Evolutionary conservation across 495 filamentous ascomycete species (phyloP).

Genomic region (Podospora pseudopauciseta): DNA sequence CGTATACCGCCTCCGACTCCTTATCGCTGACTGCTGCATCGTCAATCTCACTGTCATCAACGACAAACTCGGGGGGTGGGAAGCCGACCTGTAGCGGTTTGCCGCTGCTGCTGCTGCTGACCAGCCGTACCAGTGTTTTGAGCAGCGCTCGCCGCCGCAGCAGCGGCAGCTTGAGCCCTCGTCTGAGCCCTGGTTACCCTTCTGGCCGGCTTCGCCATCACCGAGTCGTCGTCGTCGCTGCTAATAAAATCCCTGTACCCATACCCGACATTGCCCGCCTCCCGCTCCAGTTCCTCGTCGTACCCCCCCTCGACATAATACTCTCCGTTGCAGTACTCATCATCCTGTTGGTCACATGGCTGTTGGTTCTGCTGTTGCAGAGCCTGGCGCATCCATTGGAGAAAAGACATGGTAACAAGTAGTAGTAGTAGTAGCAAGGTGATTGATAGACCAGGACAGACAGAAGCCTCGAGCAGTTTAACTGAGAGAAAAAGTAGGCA

Average conservation of each 20-base stretch:
- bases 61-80: no score
- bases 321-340: background rate
- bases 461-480: no score
- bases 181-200: background rate
- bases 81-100: no score
- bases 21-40: no score
- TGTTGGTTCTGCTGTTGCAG: background rate
- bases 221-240: background rate
- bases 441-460: no score
- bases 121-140: background rate
- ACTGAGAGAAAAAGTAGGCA: no score
- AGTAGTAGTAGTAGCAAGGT: no score
- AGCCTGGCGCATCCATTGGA: background rate
- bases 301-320: background rate
- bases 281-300: background rate
- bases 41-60: no score
- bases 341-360: background rate
- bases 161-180: background rate
- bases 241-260: background rate
- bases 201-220: background rate
- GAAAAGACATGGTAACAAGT: background rate
- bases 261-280: background rate
- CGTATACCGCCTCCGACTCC: no score
- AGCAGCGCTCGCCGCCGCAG: background rate
- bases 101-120: no score